These are phyloP conservation scores for Wickerhamomyces sp. DNA, from an alignment of 1,139 yeast species.

Conservation along the genomic window DNA sequence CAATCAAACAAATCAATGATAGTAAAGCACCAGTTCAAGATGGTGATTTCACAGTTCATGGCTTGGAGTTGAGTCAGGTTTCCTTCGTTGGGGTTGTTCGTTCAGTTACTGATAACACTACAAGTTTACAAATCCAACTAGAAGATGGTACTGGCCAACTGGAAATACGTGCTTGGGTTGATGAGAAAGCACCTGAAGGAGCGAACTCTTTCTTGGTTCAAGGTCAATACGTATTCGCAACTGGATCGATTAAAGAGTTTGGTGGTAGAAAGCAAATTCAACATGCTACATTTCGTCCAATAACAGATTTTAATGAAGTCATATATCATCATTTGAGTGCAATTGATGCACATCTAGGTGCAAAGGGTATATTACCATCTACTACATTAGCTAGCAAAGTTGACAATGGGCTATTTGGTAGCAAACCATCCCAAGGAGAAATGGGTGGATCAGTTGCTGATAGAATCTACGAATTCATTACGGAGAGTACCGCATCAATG, in stretches of 20 bases:
- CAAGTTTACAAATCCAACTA: constrained; percentile 48
- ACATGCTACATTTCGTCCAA: constrained; percentile 53
- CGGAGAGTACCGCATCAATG: constrained; percentile 50
- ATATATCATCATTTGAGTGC: constrained; percentile 75
- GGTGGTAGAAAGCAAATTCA: constrained; percentile 63
- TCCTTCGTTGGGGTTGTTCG: constrained; percentile 64
- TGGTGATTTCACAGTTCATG: constrained; percentile 67
- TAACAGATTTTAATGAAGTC: constrained; percentile 71
- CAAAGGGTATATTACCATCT: constrained; percentile 15
- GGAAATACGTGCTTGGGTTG: constrained; percentile 68
- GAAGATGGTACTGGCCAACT: constrained; percentile 86
- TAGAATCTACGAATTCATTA: constrained; percentile 44
- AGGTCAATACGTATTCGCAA: constrained; percentile 60
- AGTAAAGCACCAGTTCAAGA: constrained; percentile 67
- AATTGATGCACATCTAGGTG: constrained; percentile 47
- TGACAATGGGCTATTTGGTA: constrained; percentile 42
- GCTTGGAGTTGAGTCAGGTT: constrained; percentile 55
- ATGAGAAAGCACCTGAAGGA: constrained; percentile 36
- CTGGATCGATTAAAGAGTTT: constrained; percentile 70
- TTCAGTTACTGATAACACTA: constrained; percentile 50
- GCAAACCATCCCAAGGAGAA: constrained; percentile 31
- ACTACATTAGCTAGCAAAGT: constrained; percentile 17
- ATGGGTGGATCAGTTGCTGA: constrained; percentile 34
- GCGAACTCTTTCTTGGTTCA: constrained; percentile 29
- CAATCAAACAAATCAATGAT: constrained; percentile 72